Evolutionary conservation across 441 rosid species (phyloP).

Genomic region (Daphne laureola): DNA sequence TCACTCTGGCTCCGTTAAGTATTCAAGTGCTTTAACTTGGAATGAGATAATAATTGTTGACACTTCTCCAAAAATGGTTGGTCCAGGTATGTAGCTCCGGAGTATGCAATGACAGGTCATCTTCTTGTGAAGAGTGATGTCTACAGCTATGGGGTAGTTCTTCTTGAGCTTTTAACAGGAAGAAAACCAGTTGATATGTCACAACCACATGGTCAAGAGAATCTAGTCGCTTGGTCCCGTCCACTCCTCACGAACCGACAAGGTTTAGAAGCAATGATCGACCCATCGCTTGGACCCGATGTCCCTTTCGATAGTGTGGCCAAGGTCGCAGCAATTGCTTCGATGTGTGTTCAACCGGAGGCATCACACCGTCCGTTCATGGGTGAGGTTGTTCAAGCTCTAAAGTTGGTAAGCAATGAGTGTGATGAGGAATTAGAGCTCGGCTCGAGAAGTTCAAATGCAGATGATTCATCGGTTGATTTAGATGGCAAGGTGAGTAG

Average conservation of each 20-base stretch:
- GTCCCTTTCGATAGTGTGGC: constrained; percentile 73
- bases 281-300: constrained; percentile 55
- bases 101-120: constrained; percentile 99
- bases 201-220: constrained; percentile 87
- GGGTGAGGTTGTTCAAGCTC: constrained; percentile 97
- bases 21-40: no score
- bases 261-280: constrained; percentile 68
- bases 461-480: constrained; percentile 41
- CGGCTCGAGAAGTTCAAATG: constrained; percentile 48
- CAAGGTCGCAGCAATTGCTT: constrained; percentile 92
- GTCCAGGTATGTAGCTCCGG: constrained; percentile 85
- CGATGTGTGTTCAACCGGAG: constrained; percentile 92
- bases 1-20: neutral
- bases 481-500: constrained; percentile 38
- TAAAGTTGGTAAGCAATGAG: constrained; percentile 83
- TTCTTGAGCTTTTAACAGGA: constrained; percentile 87
- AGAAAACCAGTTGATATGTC: constrained; percentile 91
- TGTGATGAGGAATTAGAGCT: constrained; percentile 70
- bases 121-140: constrained; percentile 96
- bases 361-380: constrained; percentile 94
- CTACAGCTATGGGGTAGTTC: constrained; percentile 95
- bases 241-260: constrained; percentile 68
- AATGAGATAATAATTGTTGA: neutral
- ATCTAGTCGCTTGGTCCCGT: constrained; percentile 87
- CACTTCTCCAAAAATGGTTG: neutral